Percentiles rank a stretch among this genome's conserved stretches.
phyloP scores from a whole-genome alignment of 805 yeast species.

The Wickerhamiella siamensis region DNA sequence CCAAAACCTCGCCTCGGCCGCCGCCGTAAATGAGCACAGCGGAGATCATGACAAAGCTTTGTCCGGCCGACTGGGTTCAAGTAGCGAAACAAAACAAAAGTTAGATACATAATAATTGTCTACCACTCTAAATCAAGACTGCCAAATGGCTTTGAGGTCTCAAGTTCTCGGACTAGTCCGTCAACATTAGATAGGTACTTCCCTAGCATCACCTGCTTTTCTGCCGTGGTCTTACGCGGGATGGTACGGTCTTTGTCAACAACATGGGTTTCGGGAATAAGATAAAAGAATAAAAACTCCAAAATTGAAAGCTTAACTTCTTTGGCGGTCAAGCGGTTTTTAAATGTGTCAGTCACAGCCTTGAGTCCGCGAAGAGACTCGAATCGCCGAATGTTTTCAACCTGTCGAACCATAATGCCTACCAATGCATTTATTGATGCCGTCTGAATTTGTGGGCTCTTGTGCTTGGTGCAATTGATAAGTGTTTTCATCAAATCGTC shows the following conservation, averaged over 20 bases:
- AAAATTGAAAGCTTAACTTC: slow-evolving; percentile 47
- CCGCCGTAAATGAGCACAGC: slow-evolving; percentile 63
- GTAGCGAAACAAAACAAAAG: background rate
- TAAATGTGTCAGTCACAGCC: slow-evolving; percentile 34
- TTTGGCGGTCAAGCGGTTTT: slow-evolving; percentile 30
- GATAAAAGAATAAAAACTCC: slow-evolving; percentile 55
- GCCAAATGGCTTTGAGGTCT: slow-evolving; percentile 37
- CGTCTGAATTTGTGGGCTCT: slow-evolving; percentile 21
- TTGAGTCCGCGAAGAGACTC: slow-evolving; percentile 44
- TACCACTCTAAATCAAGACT: slow-evolving; percentile 35
- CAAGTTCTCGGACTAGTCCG: slow-evolving; percentile 33
- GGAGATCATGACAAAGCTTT: slow-evolving; percentile 43
- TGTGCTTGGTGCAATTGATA: slow-evolving; percentile 6
- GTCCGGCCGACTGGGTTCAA: background rate
- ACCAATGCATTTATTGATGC: slow-evolving; percentile 41
- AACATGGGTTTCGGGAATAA: slow-evolving; percentile 41
- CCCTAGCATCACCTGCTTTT: slow-evolving; percentile 32
- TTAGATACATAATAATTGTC: slow-evolving; percentile 1
- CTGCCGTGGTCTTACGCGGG: slow-evolving; percentile 29
- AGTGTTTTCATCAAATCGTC: slow-evolving; percentile 23
- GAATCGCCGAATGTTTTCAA: slow-evolving; percentile 42
- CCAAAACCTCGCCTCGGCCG: slow-evolving; percentile 66
- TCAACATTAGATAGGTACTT: slow-evolving; percentile 33
- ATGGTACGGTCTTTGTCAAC: slow-evolving; percentile 16
- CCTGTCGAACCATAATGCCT: slow-evolving; percentile 42